Base-by-base conservation (phyloP, 2,329 filamentous ascomycete genomes). In the Taxawa tesnikishii region DNA sequence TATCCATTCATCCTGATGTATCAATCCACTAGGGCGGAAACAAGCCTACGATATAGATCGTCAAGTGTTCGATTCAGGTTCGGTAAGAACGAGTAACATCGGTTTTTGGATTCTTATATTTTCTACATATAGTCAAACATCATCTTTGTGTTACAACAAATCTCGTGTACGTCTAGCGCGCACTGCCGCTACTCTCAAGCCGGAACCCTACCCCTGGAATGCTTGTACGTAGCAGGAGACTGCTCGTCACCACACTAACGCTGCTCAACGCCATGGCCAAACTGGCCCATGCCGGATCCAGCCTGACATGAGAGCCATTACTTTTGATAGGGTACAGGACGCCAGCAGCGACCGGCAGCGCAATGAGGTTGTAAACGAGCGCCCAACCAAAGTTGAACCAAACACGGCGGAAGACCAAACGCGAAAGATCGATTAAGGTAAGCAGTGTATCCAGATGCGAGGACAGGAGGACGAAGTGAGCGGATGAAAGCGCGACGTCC, bases 241-340 rank as follows among this genome's bases (percentile, higher is more conserved):
- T 88, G 53, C 84, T 93, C 49, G 73, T 59, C 31, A 94, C 80
- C 28, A 96, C 87, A 48, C 82, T 90, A 43, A 94, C 77, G 54
- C 81, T 88, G 56, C 85, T 94, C 54, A 87, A 56, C 15, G 88
- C 88, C 88, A 94, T 96, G 1, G 87, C 87, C 51, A 94, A 58
- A 43, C 77, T 79, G 4, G 87, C 88, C 87, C 87, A 94, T 2
- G 82, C 81, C 0, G 81, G 81, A 51, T 83, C 77, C 28, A 87
- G 58, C 38, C 70, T 61, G 13, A 84, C 56, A 49, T 80, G 79
- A 17, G 34, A 19, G n/a, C 43, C 47, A 25, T 51, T 51, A 15
- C 58, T 58, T 7, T 51, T 61, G 19, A 75, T 60, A 0, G 75
- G 70, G 53, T 82, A 92, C 37, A 92, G 60, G 23, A 78, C 79